phyloP scores from a whole-genome alignment of 2,329 filamentous ascomycete genomes.

The Leptodontidium sp. region DNA sequence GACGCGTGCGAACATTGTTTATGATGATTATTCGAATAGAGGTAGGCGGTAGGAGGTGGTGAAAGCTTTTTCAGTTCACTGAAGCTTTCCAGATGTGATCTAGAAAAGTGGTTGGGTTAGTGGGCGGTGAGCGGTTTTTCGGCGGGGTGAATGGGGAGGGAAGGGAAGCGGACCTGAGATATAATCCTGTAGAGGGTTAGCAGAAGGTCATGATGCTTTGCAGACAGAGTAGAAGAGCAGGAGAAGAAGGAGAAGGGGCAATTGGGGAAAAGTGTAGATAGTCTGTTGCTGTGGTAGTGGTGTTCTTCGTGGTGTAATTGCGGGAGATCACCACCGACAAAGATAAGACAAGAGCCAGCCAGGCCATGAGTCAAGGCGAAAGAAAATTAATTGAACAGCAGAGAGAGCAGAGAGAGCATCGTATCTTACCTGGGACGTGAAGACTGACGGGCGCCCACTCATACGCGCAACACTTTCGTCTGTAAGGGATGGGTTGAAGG shows the following conservation, averaged over 20 bases:
- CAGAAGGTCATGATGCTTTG: constrained; percentile 37
- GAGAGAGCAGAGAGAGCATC: neutral
- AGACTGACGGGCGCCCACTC: constrained; percentile 84
- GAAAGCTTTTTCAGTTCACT: constrained; percentile 48
- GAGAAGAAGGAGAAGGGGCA: constrained; percentile 21
- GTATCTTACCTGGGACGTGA: constrained; percentile 80
- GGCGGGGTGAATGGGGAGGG: constrained; percentile 21
- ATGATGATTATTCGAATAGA: constrained; percentile 37
- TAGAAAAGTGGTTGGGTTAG: constrained; percentile 38
- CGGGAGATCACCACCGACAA: constrained; percentile 27
- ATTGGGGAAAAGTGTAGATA: constrained; percentile 24
- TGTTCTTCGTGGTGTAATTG: constrained; percentile 16
- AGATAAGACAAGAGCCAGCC: constrained; percentile 37
- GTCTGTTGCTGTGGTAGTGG: constrained; percentile 2
- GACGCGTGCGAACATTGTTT: constrained; percentile 68
- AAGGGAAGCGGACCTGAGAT: constrained; percentile 66
- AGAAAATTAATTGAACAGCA: constrained; percentile 7
- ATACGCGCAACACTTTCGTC: constrained; percentile 68
- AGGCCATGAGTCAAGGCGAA: constrained; percentile 14
- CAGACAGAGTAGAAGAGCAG: constrained; percentile 27
- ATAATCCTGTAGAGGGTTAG: constrained; percentile 71
- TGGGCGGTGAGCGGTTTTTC: constrained; percentile 37
- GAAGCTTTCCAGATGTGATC: constrained; percentile 55
- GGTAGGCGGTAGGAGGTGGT: constrained; percentile 31
- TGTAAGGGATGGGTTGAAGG: constrained; percentile 21